Evolutionary conservation across 2,329 filamentous ascomycete genomes (phyloP).

Genomic region (Sclerotinia spermophila): DNA sequence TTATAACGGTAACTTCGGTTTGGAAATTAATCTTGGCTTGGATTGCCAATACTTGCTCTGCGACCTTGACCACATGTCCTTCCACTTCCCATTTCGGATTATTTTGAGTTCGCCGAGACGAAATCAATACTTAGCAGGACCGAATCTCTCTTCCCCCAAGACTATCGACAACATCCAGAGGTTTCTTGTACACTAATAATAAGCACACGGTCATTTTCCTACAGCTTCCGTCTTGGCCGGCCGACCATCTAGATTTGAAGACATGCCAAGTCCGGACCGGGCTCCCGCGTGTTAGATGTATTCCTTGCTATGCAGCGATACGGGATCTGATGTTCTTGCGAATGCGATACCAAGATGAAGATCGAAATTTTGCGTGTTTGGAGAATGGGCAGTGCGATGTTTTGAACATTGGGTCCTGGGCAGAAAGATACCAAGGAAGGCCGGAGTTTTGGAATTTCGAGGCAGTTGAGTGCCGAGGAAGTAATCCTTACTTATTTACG

Average conservation of each 20-base stretch:
- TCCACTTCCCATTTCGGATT: neutral
- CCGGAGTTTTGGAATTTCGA: neutral
- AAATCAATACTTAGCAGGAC: neutral
- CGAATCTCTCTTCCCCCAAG: neutral
- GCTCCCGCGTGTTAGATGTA: neutral
- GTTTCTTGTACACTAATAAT: neutral
- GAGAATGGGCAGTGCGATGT: neutral
- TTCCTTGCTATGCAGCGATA: neutral
- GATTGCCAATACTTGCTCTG: neutral
- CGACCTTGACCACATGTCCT: neutral
- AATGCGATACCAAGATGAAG: neutral
- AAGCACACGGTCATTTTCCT: neutral
- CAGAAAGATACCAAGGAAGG: neutral
- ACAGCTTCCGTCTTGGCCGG: neutral
- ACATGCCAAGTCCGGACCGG: slow-evolving; percentile 13
- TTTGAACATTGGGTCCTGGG: slow-evolving; percentile 1
- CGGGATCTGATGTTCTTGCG: neutral
- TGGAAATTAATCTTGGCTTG: neutral
- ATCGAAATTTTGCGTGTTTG: slow-evolving; percentile 2
- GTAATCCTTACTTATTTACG: neutral
- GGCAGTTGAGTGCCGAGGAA: slow-evolving; percentile 7
- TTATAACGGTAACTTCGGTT: neutral
- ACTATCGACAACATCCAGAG: neutral
- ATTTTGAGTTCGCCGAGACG: neutral
- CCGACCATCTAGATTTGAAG: neutral